These are phyloP conservation scores for Cordyceps pruinosa DNA, from an alignment of 2,329 filamentous ascomycete species.

Conservation along the genomic window DNA sequence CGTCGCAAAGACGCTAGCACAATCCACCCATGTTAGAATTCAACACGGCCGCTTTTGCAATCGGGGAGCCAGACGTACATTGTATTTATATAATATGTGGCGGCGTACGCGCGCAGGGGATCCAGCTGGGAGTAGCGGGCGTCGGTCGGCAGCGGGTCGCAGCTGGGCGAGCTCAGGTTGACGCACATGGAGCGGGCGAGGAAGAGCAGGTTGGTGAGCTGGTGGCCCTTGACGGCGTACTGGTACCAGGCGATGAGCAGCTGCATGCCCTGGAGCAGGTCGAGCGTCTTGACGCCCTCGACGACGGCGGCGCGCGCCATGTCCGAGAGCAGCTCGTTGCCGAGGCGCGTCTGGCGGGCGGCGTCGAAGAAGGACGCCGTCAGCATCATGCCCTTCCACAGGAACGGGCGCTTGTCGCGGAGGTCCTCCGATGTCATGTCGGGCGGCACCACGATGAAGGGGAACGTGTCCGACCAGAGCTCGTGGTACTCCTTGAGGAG, in stretches of 20 bases:
- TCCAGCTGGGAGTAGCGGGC: conserved; percentile 30
- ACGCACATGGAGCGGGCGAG: conserved; percentile 40
- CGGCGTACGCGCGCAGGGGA: conserved; percentile 40
- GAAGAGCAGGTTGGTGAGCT: conserved; percentile 43
- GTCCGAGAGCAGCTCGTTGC: conserved; percentile 37
- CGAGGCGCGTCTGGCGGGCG: conserved; percentile 35
- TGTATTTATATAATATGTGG: conserved; percentile 44
- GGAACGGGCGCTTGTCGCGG: conserved; percentile 32
- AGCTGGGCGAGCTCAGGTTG: conserved; percentile 29
- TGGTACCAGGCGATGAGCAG: conserved; percentile 42
- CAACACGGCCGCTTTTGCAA: too few species aligned
- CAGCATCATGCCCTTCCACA: conserved; percentile 46
- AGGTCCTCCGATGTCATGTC: conserved; percentile 31
- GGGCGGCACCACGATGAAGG: conserved; percentile 38
- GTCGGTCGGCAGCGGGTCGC: conserved; percentile 23
- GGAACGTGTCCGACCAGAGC: conserved; percentile 31
- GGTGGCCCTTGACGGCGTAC: conserved; percentile 41
- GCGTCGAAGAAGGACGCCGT: conserved; percentile 36
- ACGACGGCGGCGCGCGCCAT: conserved; percentile 33
- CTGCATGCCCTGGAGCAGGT: conserved; percentile 41
- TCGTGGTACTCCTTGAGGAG: conserved; percentile 32
- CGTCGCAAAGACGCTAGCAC: conserved; percentile 33
- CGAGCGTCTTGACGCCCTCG: conserved; percentile 37
- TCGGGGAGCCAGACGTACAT: conserved; percentile 29
- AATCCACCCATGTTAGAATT: background rate